Percentiles rank a stretch among this genome's conserved stretches.
Evolutionary conservation across 2,329 filamentous ascomycete species (phyloP).

Genomic region (Hymenoscyphus salicellus): DNA sequence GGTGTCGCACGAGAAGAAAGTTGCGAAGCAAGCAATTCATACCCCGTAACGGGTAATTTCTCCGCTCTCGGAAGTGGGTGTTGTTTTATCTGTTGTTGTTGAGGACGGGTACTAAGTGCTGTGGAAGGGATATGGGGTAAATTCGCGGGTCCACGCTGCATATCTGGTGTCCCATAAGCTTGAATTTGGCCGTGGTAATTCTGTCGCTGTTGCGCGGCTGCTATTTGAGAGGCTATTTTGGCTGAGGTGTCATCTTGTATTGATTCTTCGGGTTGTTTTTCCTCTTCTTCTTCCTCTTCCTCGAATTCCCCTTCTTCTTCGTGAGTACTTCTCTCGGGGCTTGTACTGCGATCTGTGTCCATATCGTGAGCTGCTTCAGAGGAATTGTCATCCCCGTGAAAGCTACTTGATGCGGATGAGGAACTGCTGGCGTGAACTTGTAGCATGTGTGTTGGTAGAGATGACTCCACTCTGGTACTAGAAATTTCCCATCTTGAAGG

Average conservation of each 20-base stretch:
- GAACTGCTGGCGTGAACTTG: constrained; percentile 32
- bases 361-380: constrained; percentile 31
- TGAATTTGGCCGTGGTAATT: constrained; percentile 26
- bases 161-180: constrained; percentile 37
- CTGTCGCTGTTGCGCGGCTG: constrained; percentile 34
- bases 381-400: constrained; percentile 38
- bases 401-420: constrained; percentile 34
- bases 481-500: constrained; percentile 4
- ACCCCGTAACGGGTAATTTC: constrained; percentile 52
- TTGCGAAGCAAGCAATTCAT: constrained; percentile 59
- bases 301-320: constrained; percentile 28
- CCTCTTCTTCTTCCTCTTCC: constrained; percentile 5
- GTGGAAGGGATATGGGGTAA: constrained; percentile 37
- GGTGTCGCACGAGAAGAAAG: constrained; percentile 40
- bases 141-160: constrained; percentile 40
- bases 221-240: constrained; percentile 33
- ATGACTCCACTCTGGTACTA: constrained; percentile 9
- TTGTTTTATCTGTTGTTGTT: constrained; percentile 32
- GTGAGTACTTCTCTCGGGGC: constrained; percentile 42
- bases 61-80: constrained; percentile 37
- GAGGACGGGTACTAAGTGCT: constrained; percentile 39
- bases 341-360: constrained; percentile 46
- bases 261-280: constrained; percentile 10
- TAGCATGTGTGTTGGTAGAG: constrained; percentile 24
- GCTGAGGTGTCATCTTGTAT: constrained; percentile 27